Evolutionary conservation across 2,329 filamentous ascomycete species (phyloP), one percentile per base, ranked within the genome.

Genomic region (Penicillium sp.): DNA sequence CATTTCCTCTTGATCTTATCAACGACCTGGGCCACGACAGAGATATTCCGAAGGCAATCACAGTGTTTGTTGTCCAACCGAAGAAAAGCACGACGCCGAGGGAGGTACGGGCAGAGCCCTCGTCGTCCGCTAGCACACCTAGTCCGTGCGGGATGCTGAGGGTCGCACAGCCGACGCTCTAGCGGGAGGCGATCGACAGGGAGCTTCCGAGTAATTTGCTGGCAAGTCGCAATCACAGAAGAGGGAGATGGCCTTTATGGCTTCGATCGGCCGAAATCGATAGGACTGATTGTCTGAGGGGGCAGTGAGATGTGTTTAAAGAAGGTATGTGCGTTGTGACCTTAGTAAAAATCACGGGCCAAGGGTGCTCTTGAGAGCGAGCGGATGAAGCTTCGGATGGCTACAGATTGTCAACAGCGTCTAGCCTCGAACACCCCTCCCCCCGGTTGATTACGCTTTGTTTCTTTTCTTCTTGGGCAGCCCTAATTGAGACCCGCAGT

Each of bases 111-210:
- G 35, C 44, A 59, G 57, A 53, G 50, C 21, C 56, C 29, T 31
- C 56, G 21, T 21, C 38, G 38, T 35, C 55, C 30, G 53, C 46
- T 44, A 38, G 23, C 50, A 59, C 41, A 11, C 30, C 29, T 41
- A 44, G 56, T 54, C 56, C 44, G 57, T 59, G 57, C 50, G 48
- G 49, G 44, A 59, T 47, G 21, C 26, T 51, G 29, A 49, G 54
- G 30, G 57, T 59, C 19, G 44, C 57, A 59, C 57, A 47, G 44
- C 57, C 54, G 57, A 46, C 41, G 44, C 30, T 54, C 19, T 35
- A 53, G 50, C 44, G 49, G 57, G 57, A 54, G 50, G 49, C 49
- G 57, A 59, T 59, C 50, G 44, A 54, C 57, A 59, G 49, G 57
- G 57, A 59, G 49, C 41, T 53, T 50, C 55, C 55, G 55, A 58